Base-by-base conservation (phyloP, 805 yeast genomes). In the Priceomyces carsonii region DNA sequence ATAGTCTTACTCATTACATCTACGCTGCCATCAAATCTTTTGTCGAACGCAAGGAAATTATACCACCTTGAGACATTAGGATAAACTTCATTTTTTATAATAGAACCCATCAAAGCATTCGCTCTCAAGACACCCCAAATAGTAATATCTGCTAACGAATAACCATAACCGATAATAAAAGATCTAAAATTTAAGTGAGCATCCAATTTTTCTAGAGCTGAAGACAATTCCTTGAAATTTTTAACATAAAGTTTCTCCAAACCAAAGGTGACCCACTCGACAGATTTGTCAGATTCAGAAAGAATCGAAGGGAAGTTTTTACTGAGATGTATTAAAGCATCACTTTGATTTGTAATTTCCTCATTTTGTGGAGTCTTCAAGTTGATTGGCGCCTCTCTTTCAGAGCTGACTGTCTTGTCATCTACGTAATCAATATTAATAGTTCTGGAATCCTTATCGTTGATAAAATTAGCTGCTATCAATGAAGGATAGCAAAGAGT, bases 111-210 rank as follows among this genome's bases (percentile, higher is more conserved):
- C 59, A 91, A 82, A 36, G 95, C 88, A 61, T 93, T 91, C 44
- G 95, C 86, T 67, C 97, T 80, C 49, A 91, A 71, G 32, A 84
- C 86, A 62, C 97, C 97, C 97, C 97, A 91, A 14, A 85, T 73
- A 10, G 91, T 85, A 42, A 88, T 71, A 63, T 91, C 99, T 35
- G 95, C 93, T 28, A 80, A 61, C 9, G 95, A 69, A 43, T 75
- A 66, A n/a, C 68, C 47, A 63, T 80, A 73, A 25, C 93, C 95
- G 36, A 76, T 63, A 36, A 88, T 59, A 57, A 77, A 90, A 6
- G 96, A 77, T 57, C 96, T 79, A 72, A 85, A 79, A 73, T 87
- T 87, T 62, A 91, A 74, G 61, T 83, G 90, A 29, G 81, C 64
- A 50, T 91, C 96, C 51, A 91, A 72, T 54, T 76, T 75, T 61